Conservation (phyloP, 2,329 filamentous ascomycete species). For the Penicillium sp. region DNA sequence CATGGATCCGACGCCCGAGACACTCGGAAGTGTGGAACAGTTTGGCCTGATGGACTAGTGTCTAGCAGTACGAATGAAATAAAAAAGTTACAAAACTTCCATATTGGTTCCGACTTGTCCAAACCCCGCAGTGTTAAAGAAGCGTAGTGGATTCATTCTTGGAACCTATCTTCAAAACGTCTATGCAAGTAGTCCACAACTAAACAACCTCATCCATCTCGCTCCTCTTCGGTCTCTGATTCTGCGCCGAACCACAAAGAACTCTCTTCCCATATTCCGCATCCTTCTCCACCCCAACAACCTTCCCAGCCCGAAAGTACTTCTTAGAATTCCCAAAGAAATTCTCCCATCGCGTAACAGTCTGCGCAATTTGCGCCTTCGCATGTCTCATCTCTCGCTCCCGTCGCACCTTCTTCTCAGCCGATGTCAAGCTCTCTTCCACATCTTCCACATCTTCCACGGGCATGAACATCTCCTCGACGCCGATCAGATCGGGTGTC, state of each 20-base stretch:
- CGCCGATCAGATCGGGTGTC: constrained; percentile 79
- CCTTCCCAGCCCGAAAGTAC: constrained; percentile 77
- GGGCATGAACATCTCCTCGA: constrained; percentile 78
- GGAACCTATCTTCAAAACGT: background rate
- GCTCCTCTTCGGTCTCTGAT: constrained; percentile 60
- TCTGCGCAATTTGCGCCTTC: constrained; percentile 62
- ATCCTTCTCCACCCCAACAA: constrained; percentile 52
- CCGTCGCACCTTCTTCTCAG: constrained; percentile 53
- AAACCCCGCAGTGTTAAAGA: background rate
- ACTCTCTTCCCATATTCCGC: constrained; percentile 54
- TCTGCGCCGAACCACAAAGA: constrained; percentile 71
- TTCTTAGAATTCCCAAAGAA: constrained; percentile 80
- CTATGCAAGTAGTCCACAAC: background rate
- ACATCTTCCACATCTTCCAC: constrained; percentile 61
- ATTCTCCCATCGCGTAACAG: constrained; percentile 75
- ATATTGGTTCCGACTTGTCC: background rate
- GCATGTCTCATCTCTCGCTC: constrained; percentile 67
- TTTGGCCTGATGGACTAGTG: constrained; percentile 29
- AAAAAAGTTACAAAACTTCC: constrained; percentile 33
- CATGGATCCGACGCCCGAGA: constrained; percentile 30
- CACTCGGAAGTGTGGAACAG: constrained; percentile 30
- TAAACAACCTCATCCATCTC: constrained; percentile 22
- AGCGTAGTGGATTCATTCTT: background rate
- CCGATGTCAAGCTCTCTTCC: constrained; percentile 32
- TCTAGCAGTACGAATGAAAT: constrained; percentile 37